Evolutionary conservation across 2,329 filamentous ascomycete genomes (phyloP).

Genomic region (Ceratocystis variospora): DNA sequence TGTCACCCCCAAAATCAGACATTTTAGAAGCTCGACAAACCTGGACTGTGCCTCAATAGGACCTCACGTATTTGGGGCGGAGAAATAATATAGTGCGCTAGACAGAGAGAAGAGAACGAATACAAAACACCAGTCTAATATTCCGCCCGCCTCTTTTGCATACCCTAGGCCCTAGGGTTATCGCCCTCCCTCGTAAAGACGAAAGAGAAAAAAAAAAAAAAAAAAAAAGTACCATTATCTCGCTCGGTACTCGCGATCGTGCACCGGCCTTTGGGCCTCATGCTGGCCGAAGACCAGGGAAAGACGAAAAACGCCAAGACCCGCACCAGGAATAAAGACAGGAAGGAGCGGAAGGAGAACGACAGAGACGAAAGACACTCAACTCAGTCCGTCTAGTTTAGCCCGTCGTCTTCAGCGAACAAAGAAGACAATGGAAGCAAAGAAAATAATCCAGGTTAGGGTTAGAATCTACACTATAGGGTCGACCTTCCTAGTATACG

Average conservation of each 20-base stretch:
- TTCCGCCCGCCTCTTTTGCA: too few species aligned
- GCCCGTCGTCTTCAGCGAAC: not conserved
- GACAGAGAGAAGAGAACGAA: too few species aligned
- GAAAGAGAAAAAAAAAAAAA: not conserved
- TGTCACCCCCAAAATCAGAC: too few species aligned
- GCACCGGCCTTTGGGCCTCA: not conserved
- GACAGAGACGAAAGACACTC: not conserved
- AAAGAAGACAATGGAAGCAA: not conserved
- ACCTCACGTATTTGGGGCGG: too few species aligned
- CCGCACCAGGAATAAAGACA: not conserved
- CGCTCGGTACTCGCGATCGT: slow-evolving; percentile 5
- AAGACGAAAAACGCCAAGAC: not conserved
- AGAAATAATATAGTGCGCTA: too few species aligned
- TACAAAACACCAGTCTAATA: too few species aligned
- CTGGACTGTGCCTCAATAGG: too few species aligned
- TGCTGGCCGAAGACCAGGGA: not conserved
- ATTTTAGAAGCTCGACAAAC: too few species aligned
- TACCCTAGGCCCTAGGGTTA: not conserved
- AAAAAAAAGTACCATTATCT: not conserved
- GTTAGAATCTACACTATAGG: not conserved
- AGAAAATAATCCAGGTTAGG: not conserved
- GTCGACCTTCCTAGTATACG: too few species aligned
- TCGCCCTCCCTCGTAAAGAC: not conserved
- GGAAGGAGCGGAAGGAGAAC: not conserved
- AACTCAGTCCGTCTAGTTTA: too few species aligned